Evolutionary conservation across 1,284 basidiomycete species (phyloP), one percentile per base, ranked within the genome.

Genomic region (Boletus calvinii): DNA sequence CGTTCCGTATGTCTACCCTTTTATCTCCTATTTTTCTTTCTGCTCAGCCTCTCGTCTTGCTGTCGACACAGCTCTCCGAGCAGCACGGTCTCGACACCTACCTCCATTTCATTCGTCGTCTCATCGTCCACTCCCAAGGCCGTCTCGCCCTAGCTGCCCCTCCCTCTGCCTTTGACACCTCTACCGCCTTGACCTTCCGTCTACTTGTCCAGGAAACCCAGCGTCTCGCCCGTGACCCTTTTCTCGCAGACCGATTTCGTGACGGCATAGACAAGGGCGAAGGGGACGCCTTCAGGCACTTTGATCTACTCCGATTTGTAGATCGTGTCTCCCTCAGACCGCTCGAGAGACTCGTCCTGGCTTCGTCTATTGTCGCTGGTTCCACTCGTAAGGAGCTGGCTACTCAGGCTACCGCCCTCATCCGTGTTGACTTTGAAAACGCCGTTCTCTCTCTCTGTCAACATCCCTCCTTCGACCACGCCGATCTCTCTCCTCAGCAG

Each of bases 51-150:
- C 58, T 54, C 52, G 41, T 50, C 48, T 53, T 57, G 48, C 54
- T 58, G 54, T 13, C 13, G 38, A 57, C 55, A n/a, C 70, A 97
- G 94, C 83, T 97, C 62, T 92, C 92, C 58, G 92, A 96, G 67
- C 90, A 92, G 68, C 92, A 97, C 80, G 92, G 93, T 51, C 81
- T 92, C 64, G 94, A 96, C 71, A 95, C 93, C 58, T 96, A 97
- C 74, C 83, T 94, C 56, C 93, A 97, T 73, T 95, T 95, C 75
- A 90, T 98, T 60, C 89, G 94, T 57, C 88, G 94, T 56, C 87
- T 96, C 69, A 91, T 95, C 64, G 83, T 88, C 42, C 88, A 92
- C 57, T 88, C 87, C n/a, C 85, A 88, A 71, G 74, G 81, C 47
- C 79, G 88, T 56, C 78, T 89, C 41, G 67, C 79, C 12, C 75